phyloP scores from a whole-genome alignment of 768 basidiomycete species.

The Mycena indigotica region DNA sequence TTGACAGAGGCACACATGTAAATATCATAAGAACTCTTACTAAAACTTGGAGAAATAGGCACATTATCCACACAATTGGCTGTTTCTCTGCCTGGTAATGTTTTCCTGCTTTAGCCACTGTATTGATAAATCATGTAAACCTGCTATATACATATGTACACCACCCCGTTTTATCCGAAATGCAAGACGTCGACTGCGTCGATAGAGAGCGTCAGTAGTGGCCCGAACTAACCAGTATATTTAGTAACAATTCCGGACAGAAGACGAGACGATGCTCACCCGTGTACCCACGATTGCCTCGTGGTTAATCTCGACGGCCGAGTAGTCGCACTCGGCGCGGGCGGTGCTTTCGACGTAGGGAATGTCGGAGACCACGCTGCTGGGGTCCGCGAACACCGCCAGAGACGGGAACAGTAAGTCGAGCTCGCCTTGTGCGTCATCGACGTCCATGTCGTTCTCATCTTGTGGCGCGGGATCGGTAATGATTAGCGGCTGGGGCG shows the following conservation, averaged over 20 bases:
- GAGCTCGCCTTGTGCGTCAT: neutral
- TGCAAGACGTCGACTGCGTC: neutral
- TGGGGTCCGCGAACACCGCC: neutral
- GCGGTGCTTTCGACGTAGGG: neutral
- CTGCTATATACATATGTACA: too few relatives aligned
- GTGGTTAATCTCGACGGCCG: neutral
- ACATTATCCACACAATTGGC: too few relatives aligned
- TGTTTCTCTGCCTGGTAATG: too few relatives aligned
- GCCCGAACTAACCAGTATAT: neutral
- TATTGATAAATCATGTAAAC: too few relatives aligned
- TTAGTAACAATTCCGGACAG: neutral
- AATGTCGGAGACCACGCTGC: neutral
- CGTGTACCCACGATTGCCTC: neutral
- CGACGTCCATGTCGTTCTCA: neutral
- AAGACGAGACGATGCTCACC: neutral
- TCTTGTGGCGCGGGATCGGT: neutral
- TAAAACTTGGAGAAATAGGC: too few relatives aligned
- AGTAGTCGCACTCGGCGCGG: neutral
- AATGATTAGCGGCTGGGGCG: neutral
- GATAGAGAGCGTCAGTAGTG: neutral
- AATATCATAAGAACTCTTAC: too few relatives aligned
- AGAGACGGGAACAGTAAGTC: neutral
- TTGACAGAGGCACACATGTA: too few relatives aligned
- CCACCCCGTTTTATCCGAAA: neutral
- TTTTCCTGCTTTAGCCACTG: too few relatives aligned